Evolutionary conservation across 768 basidiomycete genomes (phyloP).

Genomic region (Collybia sordida): DNA sequence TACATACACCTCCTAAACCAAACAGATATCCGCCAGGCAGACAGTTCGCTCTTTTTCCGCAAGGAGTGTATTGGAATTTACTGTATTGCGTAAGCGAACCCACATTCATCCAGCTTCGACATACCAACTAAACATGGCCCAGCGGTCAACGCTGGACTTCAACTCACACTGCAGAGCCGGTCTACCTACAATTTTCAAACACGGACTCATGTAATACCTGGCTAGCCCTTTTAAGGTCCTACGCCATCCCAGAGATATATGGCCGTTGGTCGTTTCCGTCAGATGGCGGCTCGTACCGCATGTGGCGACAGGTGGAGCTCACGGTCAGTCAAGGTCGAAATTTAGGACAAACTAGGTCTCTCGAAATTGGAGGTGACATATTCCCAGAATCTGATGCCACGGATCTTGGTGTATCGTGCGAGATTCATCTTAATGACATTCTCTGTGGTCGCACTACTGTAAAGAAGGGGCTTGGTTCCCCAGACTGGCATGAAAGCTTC

Average conservation of each 20-base stretch:
- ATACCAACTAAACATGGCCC: neutral
- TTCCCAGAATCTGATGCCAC: slow-evolving; percentile 46
- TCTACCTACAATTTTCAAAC: slow-evolving; percentile 74
- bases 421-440: slow-evolving; percentile 68
- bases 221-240: slow-evolving; percentile 79
- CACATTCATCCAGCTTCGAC: neutral
- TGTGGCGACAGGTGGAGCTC: slow-evolving; percentile 84
- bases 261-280: slow-evolving; percentile 52
- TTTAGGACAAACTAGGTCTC: slow-evolving; percentile 52
- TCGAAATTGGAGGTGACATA: slow-evolving; percentile 30
- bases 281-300: slow-evolving; percentile 79
- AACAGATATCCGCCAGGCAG: slow-evolving; percentile 77
- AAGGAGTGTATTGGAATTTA: slow-evolving; percentile 76
- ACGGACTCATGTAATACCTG: slow-evolving; percentile 68
- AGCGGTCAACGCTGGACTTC: slow-evolving; percentile 66
- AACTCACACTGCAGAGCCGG: slow-evolving; percentile 51
- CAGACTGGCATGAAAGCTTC: slow-evolving; percentile 86
- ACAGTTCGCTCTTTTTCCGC: slow-evolving; percentile 74
- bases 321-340: slow-evolving; percentile 73
- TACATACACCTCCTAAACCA: slow-evolving; percentile 72
- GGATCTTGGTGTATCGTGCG: slow-evolving; percentile 76
- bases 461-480: slow-evolving; percentile 62
- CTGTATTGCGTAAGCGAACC: slow-evolving; percentile 48
- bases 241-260: slow-evolving; percentile 79
- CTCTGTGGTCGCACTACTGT: slow-evolving; percentile 74